These are phyloP conservation scores for Excoecaria agallocha DNA, from an alignment of 345 rosid species.

Conservation along the genomic window DNA sequence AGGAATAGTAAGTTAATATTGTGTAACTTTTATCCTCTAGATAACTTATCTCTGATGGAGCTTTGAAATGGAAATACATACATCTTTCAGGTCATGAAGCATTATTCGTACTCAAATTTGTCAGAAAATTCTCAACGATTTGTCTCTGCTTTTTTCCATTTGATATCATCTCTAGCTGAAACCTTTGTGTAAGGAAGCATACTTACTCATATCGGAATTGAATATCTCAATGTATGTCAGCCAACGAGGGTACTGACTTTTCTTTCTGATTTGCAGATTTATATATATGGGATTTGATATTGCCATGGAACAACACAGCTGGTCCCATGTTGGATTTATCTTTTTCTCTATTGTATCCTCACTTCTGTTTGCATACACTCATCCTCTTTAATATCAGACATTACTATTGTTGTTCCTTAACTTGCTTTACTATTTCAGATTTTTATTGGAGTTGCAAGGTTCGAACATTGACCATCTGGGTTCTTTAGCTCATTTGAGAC, in stretches of 20 bases:
- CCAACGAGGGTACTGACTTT: conserved; percentile 12
- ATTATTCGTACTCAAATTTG: conserved; percentile 84
- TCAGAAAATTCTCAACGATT: conserved; percentile 89
- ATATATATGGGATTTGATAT: conserved; percentile 99
- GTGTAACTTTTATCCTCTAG: neutral
- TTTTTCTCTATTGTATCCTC: conserved; percentile 98
- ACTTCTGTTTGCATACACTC: conserved; percentile 2
- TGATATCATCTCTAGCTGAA: conserved; percentile 97
- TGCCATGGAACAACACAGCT: conserved; percentile 97
- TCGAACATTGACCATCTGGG: neutral
- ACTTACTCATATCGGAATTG: conserved; percentile 12
- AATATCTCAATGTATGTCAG: conserved; percentile 7
- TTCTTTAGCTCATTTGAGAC: neutral
- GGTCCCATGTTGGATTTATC: conserved; percentile 96
- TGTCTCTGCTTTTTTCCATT: conserved; percentile 87
- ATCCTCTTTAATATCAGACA: conserved; percentile 6
- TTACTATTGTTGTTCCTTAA: conserved; percentile 47
- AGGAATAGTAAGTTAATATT: conserved; percentile 69
- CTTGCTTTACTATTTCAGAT: conserved; percentile 48
- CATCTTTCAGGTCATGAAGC: conserved; percentile 79
- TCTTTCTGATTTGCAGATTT: conserved; percentile 58
- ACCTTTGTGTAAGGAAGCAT: conserved; percentile 67
- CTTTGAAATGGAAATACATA: conserved; percentile 11
- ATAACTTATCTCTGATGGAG: conserved; percentile 10
- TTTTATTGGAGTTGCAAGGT: conserved; percentile 86